Conservation (phyloP, 257 asterid genomes). For the Jacaranda mimosifolia region DNA sequence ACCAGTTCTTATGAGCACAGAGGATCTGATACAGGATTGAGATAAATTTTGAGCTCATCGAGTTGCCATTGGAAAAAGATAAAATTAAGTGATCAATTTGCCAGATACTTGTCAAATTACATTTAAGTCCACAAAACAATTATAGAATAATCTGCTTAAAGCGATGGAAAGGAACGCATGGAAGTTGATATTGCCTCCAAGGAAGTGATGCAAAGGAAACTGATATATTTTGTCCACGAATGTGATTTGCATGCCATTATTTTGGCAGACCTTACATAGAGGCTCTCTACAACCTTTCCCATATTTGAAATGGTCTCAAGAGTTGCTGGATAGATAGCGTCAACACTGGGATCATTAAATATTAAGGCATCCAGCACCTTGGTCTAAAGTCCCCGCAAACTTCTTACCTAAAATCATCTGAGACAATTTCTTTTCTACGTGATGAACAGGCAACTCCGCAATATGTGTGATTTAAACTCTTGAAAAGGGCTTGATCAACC, state of each 20-base stretch:
- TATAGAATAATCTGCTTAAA: background rate
- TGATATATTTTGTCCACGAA: background rate
- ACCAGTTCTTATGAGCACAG: too few relatives aligned
- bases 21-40: background rate
- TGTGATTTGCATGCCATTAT: constrained; percentile 59
- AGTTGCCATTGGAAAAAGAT: too few relatives aligned
- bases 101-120: background rate
- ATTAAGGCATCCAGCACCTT: constrained; percentile 71
- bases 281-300: constrained; percentile 75
- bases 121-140: background rate
- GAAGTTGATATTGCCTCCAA: too few relatives aligned
- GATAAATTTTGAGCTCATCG: too few relatives aligned
- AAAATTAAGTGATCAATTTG: too few relatives aligned
- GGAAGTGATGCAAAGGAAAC: background rate
- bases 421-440: constrained; percentile 64
- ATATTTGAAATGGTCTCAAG: constrained; percentile 63
- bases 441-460: constrained; percentile 62
- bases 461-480: constrained; percentile 64
- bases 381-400: constrained; percentile 75
- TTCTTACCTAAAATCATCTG: constrained; percentile 74
- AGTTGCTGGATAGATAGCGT: constrained; percentile 62
- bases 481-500: constrained; percentile 69
- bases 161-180: too few relatives aligned
- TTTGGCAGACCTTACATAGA: constrained; percentile 65
- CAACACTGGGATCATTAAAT: constrained; percentile 64